Percentiles rank a stretch among this genome's conserved stretches.
These are phyloP conservation scores for Toxoplasma gondii DNA, from an alignment of 169 alveolate species.

Conservation along the genomic window DNA sequence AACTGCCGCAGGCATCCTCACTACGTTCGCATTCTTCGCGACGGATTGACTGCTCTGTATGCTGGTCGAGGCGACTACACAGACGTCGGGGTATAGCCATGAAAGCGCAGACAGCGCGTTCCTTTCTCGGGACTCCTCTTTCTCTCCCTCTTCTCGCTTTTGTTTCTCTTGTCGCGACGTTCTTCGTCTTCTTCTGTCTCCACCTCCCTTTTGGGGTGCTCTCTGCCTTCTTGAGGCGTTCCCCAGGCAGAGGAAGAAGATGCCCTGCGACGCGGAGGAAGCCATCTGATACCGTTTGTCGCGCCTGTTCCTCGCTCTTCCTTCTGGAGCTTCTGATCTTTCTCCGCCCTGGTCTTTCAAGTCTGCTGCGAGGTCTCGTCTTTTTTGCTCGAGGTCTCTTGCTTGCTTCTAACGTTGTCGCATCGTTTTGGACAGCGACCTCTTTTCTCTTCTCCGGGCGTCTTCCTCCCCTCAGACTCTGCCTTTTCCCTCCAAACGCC, in stretches of 20 bases:
- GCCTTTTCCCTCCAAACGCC: background rate
- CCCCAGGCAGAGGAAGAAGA: too few relatives aligned
- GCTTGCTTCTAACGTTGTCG: too few relatives aligned
- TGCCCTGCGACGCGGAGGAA: too few relatives aligned
- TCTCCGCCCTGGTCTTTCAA: background rate
- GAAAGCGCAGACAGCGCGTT: background rate
- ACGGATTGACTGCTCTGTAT: constrained; percentile 70
- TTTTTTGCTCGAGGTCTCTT: too few relatives aligned
- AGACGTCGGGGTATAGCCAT: constrained; percentile 74
- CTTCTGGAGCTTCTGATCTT: background rate
- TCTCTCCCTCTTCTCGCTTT: background rate
- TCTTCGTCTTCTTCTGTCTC: background rate
- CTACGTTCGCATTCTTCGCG: constrained; percentile 67
- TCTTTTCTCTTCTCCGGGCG: too few relatives aligned
- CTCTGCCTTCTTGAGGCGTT: background rate
- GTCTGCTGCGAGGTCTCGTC: background rate
- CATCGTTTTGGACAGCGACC: too few relatives aligned
- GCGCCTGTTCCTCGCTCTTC: background rate
- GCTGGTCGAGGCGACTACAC: constrained; percentile 74
- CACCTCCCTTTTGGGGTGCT: background rate
- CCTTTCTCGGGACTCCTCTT: background rate
- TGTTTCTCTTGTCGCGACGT: background rate
- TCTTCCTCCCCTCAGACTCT: background rate
- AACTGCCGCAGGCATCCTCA: constrained; percentile 71
- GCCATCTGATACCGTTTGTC: too few relatives aligned